Base-by-base conservation (phyloP, 441 rosid genomes). In the Arabidopsis hybrid region DNA sequence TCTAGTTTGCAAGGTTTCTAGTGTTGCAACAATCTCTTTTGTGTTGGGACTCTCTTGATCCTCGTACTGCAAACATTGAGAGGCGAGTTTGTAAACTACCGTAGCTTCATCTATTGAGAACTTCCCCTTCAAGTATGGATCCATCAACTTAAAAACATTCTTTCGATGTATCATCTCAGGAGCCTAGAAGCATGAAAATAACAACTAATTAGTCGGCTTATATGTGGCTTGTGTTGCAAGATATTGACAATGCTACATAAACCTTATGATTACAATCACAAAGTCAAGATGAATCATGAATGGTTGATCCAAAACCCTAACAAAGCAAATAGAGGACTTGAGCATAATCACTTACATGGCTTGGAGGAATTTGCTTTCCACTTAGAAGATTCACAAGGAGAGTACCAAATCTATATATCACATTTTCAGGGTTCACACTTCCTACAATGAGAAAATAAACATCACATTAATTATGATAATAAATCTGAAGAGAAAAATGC, bases 111-210 rank as follows among this genome's bases (percentile, higher is more conserved):
- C 96, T 3, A 79, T 58, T 53, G 93, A 88, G 75, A 90, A 90
- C 11, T 82, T 87, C 43, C 91, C 97, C 72, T 87, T 91, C 81
- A 95, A 71, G 80, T 88, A 92, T 43, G 99, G 89, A 77, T 94
- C 97, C 87, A 90, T 88, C 72, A 94, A 83, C 16, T 79, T 79
- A 74, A 11, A 60, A 65, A 87, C 83, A 83, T 82, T 83, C 72
- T 85, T 84, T 6, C 86, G 85, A 42, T 83, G 81, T 65, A 92
- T 87, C 94, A 87, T 88, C 67, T 89, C 97, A 72, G 80, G 89
- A 34, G 95, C 93, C 97, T 91, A 89, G 51, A 75, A 69, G 29
- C 52, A 82, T 1, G 47, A 60, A 36, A 12, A 3, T 61, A 36
- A 71, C 7, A 65, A 58, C 60, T 63, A 53, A 58, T 52, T 60